A percentile compares a stretch with the other conserved stretches of the same genome.
Conservation (phyloP, 2,329 filamentous ascomycete genomes). For the Fusarium aywerte region DNA sequence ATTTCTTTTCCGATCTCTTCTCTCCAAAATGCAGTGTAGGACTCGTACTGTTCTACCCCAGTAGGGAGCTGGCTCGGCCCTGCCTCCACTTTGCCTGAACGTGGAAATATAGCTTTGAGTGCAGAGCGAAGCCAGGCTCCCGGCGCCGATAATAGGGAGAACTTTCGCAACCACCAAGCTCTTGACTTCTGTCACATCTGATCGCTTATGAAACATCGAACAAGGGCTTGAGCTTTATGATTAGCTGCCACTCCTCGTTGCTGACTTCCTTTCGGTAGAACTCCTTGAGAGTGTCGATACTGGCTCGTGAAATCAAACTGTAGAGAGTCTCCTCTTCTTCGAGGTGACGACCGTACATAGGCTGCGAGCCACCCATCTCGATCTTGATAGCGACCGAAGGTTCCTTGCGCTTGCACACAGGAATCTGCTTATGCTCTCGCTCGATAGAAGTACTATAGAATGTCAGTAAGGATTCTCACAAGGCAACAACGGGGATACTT, state of each 20-base stretch:
- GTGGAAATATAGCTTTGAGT: slow-evolving; percentile 4
- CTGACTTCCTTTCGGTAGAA: slow-evolving; percentile 89
- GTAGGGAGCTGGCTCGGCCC: slow-evolving; percentile 10
- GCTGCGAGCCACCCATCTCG: slow-evolving; percentile 91
- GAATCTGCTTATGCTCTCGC: slow-evolving; percentile 95
- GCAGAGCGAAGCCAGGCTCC: slow-evolving; percentile 5
- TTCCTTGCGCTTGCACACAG: slow-evolving; percentile 92
- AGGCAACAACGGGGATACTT: slow-evolving; percentile 58
- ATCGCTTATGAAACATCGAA: slow-evolving; percentile 81
- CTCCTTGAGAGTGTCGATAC: slow-evolving; percentile 95
- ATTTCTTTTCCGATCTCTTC: slow-evolving; percentile 19
- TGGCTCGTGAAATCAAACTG: slow-evolving; percentile 84
- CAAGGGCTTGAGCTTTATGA: slow-evolving; percentile 93
- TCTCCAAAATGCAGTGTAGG: slow-evolving; percentile 8
- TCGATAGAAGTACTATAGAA: slow-evolving; percentile 85
- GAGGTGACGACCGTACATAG: slow-evolving; percentile 91
- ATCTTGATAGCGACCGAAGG: slow-evolving; percentile 99
- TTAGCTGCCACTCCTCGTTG: slow-evolving; percentile 93
- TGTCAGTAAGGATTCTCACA: slow-evolving; percentile 48
- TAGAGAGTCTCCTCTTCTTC: slow-evolving; percentile 92
- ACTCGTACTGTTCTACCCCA: slow-evolving; percentile 4
- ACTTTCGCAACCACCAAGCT: background rate
- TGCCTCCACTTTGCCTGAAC: background rate
- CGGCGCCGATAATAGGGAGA: slow-evolving; percentile 10
- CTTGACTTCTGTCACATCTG: background rate